A percentile compares a stretch with the other conserved stretches of the same genome.
Conservation (phyloP, 495 filamentous ascomycete species). For the Penicillium subrubescens region DNA sequence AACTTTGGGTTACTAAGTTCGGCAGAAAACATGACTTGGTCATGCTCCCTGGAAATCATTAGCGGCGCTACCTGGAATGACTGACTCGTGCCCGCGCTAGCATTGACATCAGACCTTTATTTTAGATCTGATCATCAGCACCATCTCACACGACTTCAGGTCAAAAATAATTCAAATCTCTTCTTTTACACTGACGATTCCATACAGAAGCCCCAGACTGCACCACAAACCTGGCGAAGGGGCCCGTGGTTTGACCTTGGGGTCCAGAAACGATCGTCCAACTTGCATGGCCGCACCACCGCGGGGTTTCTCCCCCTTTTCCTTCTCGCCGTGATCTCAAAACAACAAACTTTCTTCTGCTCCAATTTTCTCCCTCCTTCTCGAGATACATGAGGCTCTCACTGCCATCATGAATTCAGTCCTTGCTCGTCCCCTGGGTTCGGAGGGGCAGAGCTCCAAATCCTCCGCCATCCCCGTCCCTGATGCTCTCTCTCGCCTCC, state of each 20-base stretch:
- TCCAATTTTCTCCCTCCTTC: neutral
- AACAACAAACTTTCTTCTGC: neutral
- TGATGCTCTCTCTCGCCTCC: constrained; percentile 22
- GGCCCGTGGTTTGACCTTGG: neutral
- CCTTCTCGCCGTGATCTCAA: neutral
- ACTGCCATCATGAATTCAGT: constrained; percentile 29
- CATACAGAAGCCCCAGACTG: neutral
- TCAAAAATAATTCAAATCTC: too few relatives aligned
- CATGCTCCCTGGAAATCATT: neutral
- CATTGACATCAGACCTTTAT: constrained; percentile 6
- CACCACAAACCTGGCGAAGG: neutral
- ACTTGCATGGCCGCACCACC: constrained; percentile 14
- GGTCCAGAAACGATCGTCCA: constrained; percentile 20
- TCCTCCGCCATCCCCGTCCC: constrained; percentile 31
- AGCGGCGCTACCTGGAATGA: constrained; percentile 2
- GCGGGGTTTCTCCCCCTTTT: constrained; percentile 26
- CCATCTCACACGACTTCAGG: too few relatives aligned
- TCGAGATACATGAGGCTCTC: neutral
- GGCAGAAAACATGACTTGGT: neutral
- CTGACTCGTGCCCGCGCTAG: constrained; percentile 10
- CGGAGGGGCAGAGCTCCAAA: constrained; percentile 30
- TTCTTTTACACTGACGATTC: neutral
- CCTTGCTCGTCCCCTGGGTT: constrained; percentile 25
- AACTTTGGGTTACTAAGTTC: neutral
- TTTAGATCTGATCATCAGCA: neutral